phyloP scores from a whole-genome alignment of 371 early-diverging fungal genomes.

The Mucor mucedo region DNA sequence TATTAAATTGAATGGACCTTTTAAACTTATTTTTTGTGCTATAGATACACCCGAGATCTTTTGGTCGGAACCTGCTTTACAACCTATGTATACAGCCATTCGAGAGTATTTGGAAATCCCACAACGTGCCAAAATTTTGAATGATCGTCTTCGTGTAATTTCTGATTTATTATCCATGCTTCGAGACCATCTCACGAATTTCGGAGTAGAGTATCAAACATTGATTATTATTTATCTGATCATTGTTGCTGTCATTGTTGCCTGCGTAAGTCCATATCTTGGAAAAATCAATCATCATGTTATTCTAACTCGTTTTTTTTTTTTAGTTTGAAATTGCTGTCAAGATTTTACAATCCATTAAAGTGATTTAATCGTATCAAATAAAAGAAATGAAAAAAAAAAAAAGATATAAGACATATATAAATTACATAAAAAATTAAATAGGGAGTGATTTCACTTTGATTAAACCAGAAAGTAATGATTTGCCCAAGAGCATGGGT shows the following conservation, averaged over 20 bases:
- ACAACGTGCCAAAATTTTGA: constrained; percentile 83
- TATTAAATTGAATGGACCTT: too few species aligned
- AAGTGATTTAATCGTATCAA: constrained; percentile 27
- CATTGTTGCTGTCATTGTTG: constrained; percentile 64
- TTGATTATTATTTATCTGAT: constrained; percentile 72
- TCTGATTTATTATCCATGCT: constrained; percentile 86
- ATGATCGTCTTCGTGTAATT: constrained; percentile 81
- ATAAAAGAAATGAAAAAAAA: constrained; percentile 6
- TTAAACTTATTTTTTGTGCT: too few species aligned
- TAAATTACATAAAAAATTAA: constrained; percentile 11
- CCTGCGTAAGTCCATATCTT: constrained; percentile 52
- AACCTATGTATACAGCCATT: constrained; percentile 59
- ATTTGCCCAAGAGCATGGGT: constrained; percentile 55
- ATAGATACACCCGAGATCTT: constrained; percentile 63
- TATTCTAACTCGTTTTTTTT: neutral
- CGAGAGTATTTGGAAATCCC: constrained; percentile 78
- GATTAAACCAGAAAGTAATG: constrained; percentile 20
- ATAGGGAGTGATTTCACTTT: constrained; percentile 35
- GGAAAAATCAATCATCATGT: neutral
- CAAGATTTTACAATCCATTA: constrained; percentile 48
- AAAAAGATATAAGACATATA: neutral
- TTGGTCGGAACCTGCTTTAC: constrained; percentile 59
- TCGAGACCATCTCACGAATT: constrained; percentile 71
- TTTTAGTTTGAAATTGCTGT: constrained; percentile 57
- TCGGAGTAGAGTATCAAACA: constrained; percentile 68